Conservation (phyloP, 148 eudicot species). For the Cornus kousa region DNA sequence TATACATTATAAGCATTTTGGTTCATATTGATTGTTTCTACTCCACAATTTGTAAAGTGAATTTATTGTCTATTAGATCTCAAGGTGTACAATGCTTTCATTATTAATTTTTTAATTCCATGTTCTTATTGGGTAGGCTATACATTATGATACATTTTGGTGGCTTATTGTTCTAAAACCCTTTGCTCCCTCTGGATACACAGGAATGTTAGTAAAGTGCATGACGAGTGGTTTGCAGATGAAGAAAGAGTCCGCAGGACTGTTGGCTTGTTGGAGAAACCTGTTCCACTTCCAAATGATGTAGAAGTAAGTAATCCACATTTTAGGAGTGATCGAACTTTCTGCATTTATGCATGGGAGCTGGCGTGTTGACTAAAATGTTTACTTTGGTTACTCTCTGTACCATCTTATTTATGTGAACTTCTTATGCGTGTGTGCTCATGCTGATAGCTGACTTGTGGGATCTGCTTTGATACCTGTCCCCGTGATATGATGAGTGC, state of each 20-base stretch:
- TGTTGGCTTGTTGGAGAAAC: slow-evolving; percentile 66
- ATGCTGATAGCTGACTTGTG: slow-evolving; percentile 62
- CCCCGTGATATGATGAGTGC: slow-evolving; percentile 50
- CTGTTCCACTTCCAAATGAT: slow-evolving; percentile 40
- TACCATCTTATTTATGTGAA: background rate
- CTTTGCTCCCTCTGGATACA: slow-evolving; percentile 15
- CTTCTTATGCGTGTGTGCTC: background rate
- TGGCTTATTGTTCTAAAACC: background rate
- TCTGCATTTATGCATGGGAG: background rate
- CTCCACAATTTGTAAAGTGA: background rate
- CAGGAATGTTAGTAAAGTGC: slow-evolving; percentile 87
- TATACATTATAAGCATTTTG: background rate
- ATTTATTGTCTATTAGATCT: background rate
- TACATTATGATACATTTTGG: background rate
- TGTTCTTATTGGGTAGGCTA: background rate
- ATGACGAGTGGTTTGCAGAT: slow-evolving; percentile 94
- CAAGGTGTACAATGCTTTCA: background rate
- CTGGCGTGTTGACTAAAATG: background rate
- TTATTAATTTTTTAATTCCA: background rate
- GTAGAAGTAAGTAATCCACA: slow-evolving; percentile 43
- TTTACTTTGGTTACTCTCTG: background rate
- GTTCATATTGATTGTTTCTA: background rate
- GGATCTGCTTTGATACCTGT: slow-evolving; percentile 76
- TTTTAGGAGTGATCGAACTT: background rate
- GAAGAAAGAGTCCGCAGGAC: slow-evolving; percentile 72